phyloP scores from a whole-genome alignment of 192 early-diverging fungal species.

The Hyaloraphidium curvatum region DNA sequence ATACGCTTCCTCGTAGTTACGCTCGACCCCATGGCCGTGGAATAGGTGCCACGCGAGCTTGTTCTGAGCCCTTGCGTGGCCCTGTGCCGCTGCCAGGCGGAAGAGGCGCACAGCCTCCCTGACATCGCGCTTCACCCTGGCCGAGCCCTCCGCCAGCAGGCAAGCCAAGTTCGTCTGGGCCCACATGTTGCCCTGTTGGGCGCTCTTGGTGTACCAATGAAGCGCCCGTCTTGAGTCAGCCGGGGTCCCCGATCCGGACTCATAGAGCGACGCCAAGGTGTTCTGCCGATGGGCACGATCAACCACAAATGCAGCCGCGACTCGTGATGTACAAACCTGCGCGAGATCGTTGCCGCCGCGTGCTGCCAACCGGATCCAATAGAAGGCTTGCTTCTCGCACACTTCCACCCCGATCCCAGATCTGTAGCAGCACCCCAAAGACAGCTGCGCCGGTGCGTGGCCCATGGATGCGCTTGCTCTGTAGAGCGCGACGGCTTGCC shows the following conservation, averaged over 20 bases:
- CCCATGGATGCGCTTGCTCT: neutral
- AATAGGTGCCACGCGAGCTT: neutral
- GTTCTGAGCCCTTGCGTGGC: neutral
- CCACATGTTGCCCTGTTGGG: conserved; percentile 7
- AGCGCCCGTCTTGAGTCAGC: neutral
- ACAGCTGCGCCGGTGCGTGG: neutral
- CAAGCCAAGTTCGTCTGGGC: conserved; percentile 3
- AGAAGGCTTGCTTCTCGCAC: neutral
- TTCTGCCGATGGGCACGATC: neutral
- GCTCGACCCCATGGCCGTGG: neutral
- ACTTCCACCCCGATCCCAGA: neutral
- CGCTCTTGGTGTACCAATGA: conserved; percentile 3
- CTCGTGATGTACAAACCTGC: too few species aligned
- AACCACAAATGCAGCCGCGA: conserved; percentile 1
- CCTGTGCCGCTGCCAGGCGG: conserved; percentile 2
- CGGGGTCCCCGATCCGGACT: neutral
- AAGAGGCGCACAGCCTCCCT: neutral
- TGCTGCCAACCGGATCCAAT: conserved; percentile 1
- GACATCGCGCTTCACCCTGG: neutral
- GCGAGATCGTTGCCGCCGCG: conserved; percentile 4
- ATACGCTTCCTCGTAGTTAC: conserved; percentile 2
- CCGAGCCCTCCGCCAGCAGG: neutral
- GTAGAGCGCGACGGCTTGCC: neutral
- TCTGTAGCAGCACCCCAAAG: neutral
- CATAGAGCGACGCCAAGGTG: neutral